Base-by-base conservation (phyloP, 208 protist species). In the Paratrypanosoma confusum region DNA sequence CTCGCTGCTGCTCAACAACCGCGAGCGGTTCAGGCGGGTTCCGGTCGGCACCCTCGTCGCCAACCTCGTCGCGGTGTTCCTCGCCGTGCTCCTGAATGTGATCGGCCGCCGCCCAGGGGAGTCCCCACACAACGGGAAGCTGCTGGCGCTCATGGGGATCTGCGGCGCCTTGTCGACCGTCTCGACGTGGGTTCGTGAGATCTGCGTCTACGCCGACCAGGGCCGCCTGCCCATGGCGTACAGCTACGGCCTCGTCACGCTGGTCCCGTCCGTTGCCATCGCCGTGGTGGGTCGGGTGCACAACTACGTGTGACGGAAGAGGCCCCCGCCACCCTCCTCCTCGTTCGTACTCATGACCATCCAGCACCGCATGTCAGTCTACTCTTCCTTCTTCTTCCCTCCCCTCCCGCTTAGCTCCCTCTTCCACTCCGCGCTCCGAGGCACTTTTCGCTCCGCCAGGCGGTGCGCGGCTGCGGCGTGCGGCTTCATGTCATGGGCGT, bases 151-250 rank as follows among this genome's bases (percentile, higher is more conserved):
- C 23, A 46, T 70, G n/a, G 73, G 73, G 21, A 45, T 82, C 43
- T 57, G 59, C 35, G 73, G 61, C 17, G 39, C 73, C 2, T 54
- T 82, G 3, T 69, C 68, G 14, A 82, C 68, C 17, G 65, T 78
- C 7, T 78, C 73, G 1, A 67, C 73, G 1, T 55, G 69, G 38
- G 65, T 72, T 3, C 66, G 60, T 17, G 73, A 82, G 35, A 20
- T 61, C 0, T 35, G 63, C 22, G 39, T 23, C 10, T 58, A 78
- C 31, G 57, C 74, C 40, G 25, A 24, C 4, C 22, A 37, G 3
- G 57, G 40, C 0, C 28, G 40, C 6, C 35, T 50, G 1, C 24
- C 11, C 8, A 35, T 65, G 35, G 49, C 57, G 3, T 78, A 78
- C 49, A 3, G 56, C 0, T 82, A 82, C 29, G 56, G 38, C 1